These are phyloP conservation scores for Galeopsis tetrahit DNA, from an alignment of 257 asterid genomes.

Conservation along the genomic window DNA sequence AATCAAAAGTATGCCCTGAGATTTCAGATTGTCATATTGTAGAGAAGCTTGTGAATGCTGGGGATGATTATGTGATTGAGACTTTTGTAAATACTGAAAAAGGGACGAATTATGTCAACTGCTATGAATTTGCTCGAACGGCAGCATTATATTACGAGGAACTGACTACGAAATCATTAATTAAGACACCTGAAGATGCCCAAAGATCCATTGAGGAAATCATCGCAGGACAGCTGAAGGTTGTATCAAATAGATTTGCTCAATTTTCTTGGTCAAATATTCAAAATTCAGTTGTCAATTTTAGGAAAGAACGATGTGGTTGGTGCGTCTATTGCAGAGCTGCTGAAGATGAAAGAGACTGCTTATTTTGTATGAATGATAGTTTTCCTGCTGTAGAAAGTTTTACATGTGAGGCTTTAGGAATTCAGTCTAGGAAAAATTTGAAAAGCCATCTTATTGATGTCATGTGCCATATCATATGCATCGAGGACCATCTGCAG, in stretches of 20 bases:
- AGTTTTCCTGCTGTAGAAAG: conserved; percentile 54
- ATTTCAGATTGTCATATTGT: conserved; percentile 46
- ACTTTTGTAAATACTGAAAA: conserved; percentile 37
- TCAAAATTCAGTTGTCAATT: conserved; percentile 39
- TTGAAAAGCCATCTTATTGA: conserved; percentile 73
- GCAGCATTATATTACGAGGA: conserved; percentile 65
- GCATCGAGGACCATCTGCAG: conserved; percentile 80
- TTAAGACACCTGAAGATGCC: conserved; percentile 50
- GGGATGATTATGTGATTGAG: conserved; percentile 35
- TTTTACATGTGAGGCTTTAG: conserved; percentile 59
- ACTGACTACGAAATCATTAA: conserved; percentile 52
- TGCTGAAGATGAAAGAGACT: conserved; percentile 71
- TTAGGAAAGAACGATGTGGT: conserved; percentile 84
- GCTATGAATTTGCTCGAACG: conserved; percentile 71
- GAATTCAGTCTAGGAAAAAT: conserved; percentile 45
- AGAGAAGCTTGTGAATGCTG: conserved; percentile 36
- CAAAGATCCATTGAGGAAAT: conserved; percentile 62
- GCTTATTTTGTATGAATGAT: conserved; percentile 66
- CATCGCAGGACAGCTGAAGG: conserved; percentile 69
- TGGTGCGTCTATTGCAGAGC: conserved; percentile 86
- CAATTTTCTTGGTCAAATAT: conserved; percentile 76
- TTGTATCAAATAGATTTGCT: conserved; percentile 57
- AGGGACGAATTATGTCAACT: conserved; percentile 59
- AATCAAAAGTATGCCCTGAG: conserved; percentile 42
- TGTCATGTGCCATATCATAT: conserved; percentile 67